Evolutionary conservation across 2,329 filamentous ascomycete genomes (phyloP).

Genomic region (Colletotrichum higginsianum): DNA sequence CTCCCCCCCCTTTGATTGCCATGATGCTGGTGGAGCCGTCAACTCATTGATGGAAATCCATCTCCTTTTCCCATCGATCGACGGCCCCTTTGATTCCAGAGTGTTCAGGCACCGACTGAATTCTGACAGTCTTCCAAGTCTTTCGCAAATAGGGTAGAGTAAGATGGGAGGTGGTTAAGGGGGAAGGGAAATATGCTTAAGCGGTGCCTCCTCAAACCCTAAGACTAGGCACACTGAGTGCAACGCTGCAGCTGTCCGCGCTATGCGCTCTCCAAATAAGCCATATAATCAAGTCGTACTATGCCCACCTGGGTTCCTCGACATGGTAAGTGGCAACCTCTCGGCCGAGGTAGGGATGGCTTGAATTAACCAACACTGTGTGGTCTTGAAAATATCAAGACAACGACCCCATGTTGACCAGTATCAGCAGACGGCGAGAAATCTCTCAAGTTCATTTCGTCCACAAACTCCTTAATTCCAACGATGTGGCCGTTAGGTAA

Average conservation of each 20-base stretch:
- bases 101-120: not conserved
- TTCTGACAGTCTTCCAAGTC: not conserved
- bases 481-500: not conserved
- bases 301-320: not conserved
- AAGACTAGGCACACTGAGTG: too few species aligned
- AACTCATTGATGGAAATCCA: constrained; percentile 40
- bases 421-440: not conserved
- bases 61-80: constrained; percentile 26
- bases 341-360: not conserved
- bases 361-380: not conserved
- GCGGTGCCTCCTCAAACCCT: not conserved
- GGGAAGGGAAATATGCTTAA: too few species aligned
- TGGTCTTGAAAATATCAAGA: not conserved
- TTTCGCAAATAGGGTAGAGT: too few species aligned
- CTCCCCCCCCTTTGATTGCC: constrained; percentile 1
- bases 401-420: not conserved
- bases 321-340: not conserved
- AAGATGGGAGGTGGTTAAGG: not conserved
- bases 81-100: not conserved
- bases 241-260: too few species aligned
- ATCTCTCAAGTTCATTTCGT: not conserved
- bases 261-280: not conserved
- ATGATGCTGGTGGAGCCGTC: constrained; percentile 14
- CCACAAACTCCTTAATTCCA: not conserved
- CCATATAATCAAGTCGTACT: not conserved